Conservation (phyloP, 805 yeast species). For the Tetrapisispora nanseiensis region DNA sequence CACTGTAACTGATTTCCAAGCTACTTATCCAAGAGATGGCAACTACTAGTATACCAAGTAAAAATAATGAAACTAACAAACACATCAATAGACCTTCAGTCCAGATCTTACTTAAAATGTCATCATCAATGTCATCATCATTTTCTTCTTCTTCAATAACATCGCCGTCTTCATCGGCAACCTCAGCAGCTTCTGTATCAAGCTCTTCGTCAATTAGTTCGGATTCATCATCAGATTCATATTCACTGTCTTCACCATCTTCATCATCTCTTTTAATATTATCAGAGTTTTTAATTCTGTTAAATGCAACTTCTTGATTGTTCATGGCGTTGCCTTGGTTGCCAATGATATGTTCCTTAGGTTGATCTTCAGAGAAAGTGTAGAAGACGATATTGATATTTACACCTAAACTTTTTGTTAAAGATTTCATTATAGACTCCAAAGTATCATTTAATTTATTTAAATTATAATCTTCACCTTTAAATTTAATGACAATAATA, state of each 20-base stretch:
- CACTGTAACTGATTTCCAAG: conserved; percentile 67
- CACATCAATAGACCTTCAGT: conserved; percentile 65
- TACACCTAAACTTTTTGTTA: conserved; percentile 14
- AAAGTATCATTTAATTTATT: conserved; percentile 19
- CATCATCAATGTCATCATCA: conserved; percentile 10
- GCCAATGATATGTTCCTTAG: background rate
- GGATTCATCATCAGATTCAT: conserved; percentile 1
- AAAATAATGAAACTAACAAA: conserved; percentile 51
- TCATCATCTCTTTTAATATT: conserved; percentile 5
- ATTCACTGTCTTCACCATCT: conserved; percentile 10
- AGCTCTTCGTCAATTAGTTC: too few species aligned
- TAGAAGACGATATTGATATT: background rate
- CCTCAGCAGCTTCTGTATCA: background rate
- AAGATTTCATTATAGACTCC: conserved; percentile 16
- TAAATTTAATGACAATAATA: conserved; percentile 19
- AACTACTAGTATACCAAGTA: conserved; percentile 45
- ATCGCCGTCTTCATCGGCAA: background rate
- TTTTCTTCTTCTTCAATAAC: background rate
- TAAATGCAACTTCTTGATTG: conserved; percentile 2
- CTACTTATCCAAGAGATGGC: conserved; percentile 67
- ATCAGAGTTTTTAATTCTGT: background rate
- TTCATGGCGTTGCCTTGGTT: conserved; percentile 4
- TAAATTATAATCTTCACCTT: conserved; percentile 16
- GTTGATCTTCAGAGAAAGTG: too few species aligned
- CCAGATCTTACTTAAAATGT: conserved; percentile 25